A percentile compares a stretch with the other conserved stretches of the same genome.
phyloP scores from a whole-genome alignment of 306 rosid species.

The Malus asiatica region DNA sequence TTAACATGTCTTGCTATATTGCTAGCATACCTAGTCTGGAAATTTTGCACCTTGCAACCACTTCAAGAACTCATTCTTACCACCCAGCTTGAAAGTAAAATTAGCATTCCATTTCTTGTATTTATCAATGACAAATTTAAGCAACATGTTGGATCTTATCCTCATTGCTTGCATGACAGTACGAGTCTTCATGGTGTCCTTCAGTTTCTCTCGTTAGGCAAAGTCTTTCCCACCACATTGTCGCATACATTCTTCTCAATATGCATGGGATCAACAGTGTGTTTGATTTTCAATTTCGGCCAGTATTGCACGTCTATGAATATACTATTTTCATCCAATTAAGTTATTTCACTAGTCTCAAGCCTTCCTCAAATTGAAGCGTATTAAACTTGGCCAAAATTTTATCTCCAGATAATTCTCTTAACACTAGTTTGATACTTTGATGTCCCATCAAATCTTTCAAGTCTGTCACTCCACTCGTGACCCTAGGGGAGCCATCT shows the following conservation, averaged over 20 bases:
- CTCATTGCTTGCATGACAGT: too few species aligned
- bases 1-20: too few species aligned
- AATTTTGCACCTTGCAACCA: too few species aligned
- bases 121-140: too few species aligned
- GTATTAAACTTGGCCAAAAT: not conserved
- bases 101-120: too few species aligned
- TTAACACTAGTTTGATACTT: not conserved
- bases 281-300: not conserved
- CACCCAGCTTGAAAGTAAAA: too few species aligned
- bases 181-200: not conserved
- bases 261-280: not conserved
- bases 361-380: not conserved
- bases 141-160: too few species aligned
- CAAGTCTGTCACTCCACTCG: too few species aligned
- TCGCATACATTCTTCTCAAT: not conserved
- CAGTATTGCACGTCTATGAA: not conserved
- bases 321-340: not conserved
- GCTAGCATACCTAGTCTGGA: too few species aligned
- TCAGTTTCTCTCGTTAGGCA: not conserved
- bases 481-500: too few species aligned
- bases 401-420: not conserved
- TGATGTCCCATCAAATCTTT: too few species aligned
- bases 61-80: too few species aligned
- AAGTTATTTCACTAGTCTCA: not conserved
- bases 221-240: not conserved